These are phyloP conservation scores for Penicillium alfredii DNA, from an alignment of 495 filamentous ascomycete species.

Conservation along the genomic window DNA sequence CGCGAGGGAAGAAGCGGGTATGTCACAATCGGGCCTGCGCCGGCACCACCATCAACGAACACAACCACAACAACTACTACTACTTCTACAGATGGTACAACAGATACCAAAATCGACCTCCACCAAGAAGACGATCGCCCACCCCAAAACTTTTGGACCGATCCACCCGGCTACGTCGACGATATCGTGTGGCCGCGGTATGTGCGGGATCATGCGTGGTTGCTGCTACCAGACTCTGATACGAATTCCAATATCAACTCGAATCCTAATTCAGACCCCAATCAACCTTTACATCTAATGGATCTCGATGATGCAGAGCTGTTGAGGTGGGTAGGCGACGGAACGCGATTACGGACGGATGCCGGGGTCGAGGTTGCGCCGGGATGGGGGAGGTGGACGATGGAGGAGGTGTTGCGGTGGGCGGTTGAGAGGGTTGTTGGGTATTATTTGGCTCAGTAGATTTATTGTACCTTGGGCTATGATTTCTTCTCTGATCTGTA, in stretches of 20 bases:
- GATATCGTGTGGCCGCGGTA: slow-evolving; percentile 94
- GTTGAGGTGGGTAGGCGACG: slow-evolving; percentile 29
- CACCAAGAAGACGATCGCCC: slow-evolving; percentile 35
- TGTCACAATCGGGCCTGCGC: slow-evolving; percentile 62
- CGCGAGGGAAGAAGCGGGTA: slow-evolving; percentile 74
- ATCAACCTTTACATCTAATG: too few species aligned
- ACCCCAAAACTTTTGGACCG: slow-evolving; percentile 81
- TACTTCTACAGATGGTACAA: not conserved
- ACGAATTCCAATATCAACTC: not conserved
- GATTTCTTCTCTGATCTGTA: too few species aligned
- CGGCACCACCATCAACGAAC: slow-evolving; percentile 8
- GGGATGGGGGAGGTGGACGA: slow-evolving; percentile 26
- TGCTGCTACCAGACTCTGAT: slow-evolving; percentile 63
- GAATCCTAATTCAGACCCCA: too few species aligned
- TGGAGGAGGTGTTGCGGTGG: slow-evolving; percentile 39
- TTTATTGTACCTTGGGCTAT: too few species aligned
- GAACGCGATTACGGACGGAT: slow-evolving; percentile 29
- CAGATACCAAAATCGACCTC: slow-evolving; percentile 23
- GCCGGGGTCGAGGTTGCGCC: slow-evolving; percentile 37
- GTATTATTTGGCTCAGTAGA: slow-evolving; percentile 10
- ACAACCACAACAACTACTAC: not conserved
- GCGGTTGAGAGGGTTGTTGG: slow-evolving; percentile 38
- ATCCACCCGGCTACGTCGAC: slow-evolving; percentile 92
- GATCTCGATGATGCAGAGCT: too few species aligned
- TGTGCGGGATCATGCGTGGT: slow-evolving; percentile 65